Evolutionary conservation across 306 rosid genomes (phyloP), one percentile per base, ranked within the genome.

Genomic region (Pterocarpus santalinus): DNA sequence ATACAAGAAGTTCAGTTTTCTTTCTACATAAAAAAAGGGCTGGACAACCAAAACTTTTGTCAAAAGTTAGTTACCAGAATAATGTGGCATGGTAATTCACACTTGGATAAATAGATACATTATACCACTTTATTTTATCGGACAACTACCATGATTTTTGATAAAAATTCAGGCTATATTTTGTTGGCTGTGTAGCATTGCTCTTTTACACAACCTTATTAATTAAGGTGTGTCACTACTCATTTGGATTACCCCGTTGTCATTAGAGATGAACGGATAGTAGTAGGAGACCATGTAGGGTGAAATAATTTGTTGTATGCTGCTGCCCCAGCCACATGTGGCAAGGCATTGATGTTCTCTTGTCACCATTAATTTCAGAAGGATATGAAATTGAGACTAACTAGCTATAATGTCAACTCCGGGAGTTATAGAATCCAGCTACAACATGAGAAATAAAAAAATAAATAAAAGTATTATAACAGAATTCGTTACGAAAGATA

Each of bases 381-480:
- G 57, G 30, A 1, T 70, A 10, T 10, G 72, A 3, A 3, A n/a
- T 7, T 7, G 82, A 83, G 89, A 55, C 86, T 88, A 85, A n/a
- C 81, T 66, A 2, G 91, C 89, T 0, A 85, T 46, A 43, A 88
- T 88, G 28, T 51, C 13, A 0, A 88, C 88, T 55, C 89, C 84
- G 0, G 89, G 89, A 56, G 86, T 89, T 4, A 34, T 33, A 10
- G 84, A 38, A 53, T 89, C 90, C 4, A 88, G 89, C 88, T 89
- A 11, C 53, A 80, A 57, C 47, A 41, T 32, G 47, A 43, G 6
- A 9, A 43, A 9, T 43, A 43, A 43, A 43, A 7, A 68, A 22
- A 43, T 5, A 47, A 39, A 41, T 3, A 36, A 13, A 0, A 22
- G 10, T 41, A 34, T 68, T 36, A 44, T 22, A n/a, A 46, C 28